A percentile compares a stretch with the other conserved stretches of the same genome.
phyloP scores from a whole-genome alignment of 352 stramenopile genomes.

The Pythium periplocum region DNA sequence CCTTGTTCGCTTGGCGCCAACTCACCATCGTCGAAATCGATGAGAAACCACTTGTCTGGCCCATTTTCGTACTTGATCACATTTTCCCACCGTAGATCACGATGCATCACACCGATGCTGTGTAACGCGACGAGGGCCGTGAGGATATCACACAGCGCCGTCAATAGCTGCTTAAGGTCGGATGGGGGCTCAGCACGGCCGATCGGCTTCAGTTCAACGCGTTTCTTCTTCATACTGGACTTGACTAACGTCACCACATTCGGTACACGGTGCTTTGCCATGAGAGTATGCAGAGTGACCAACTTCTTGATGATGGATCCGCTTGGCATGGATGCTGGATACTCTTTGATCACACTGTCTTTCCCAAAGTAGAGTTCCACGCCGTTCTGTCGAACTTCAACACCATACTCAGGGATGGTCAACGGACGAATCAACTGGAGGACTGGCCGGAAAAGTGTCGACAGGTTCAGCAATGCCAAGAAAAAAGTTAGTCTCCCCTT shows the following conservation, averaged over 20 bases:
- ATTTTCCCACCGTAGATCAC: too few species aligned
- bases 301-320: slow-evolving; percentile 3
- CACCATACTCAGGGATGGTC: slow-evolving; percentile 4
- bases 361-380: slow-evolving; percentile 3
- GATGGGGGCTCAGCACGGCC: slow-evolving; percentile 6
- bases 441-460: slow-evolving; percentile 15
- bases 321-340: slow-evolving; percentile 1
- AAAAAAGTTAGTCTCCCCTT: slow-evolving; percentile 17
- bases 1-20: too few species aligned
- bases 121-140: too few species aligned
- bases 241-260: slow-evolving; percentile 6
- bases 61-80: too few species aligned
- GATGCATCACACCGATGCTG: too few species aligned
- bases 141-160: too few species aligned
- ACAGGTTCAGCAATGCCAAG: slow-evolving; percentile 24
- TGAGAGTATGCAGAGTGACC: slow-evolving; percentile 4
- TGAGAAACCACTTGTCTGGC: too few species aligned
- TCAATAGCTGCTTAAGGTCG: slow-evolving; percentile 1
- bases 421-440: slow-evolving; percentile 9
- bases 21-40: too few species aligned
- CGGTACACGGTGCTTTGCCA: slow-evolving; percentile 8
- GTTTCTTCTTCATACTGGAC: slow-evolving; percentile 9
- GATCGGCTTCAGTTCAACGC: slow-evolving; percentile 10
- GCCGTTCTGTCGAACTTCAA: slow-evolving; percentile 1
- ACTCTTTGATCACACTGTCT: slow-evolving; percentile 5